Base-by-base conservation (phyloP, 2,329 filamentous ascomycete genomes). In the Tolypocladium sp. region DNA sequence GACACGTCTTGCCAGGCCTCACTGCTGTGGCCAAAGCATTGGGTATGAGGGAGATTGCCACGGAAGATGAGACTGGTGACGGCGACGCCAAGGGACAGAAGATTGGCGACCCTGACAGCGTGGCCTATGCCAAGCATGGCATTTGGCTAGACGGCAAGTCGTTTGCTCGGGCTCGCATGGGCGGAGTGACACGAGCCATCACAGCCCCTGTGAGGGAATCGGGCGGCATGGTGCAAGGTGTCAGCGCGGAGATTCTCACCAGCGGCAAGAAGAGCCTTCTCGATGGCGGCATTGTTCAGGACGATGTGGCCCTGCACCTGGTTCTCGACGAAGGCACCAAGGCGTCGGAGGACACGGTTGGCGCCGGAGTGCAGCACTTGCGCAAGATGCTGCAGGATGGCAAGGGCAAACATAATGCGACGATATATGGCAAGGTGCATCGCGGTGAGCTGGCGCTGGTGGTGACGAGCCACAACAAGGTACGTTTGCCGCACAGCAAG, bases 171-270 rank as follows among this genome's bases (percentile, higher is more conserved):
- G 77, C 77, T 13, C 70, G 73, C 33, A 66, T 78, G 22, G 77
- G 73, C 20, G 78, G 78, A 22, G 70, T 79, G 22, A 80, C 76
- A 4, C 69, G 70, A 55, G 74, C 75, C 1, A 67, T 80, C 12
- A 75, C 77, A 2, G 65, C 74, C 6, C 77, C 77, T 2, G 33
- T 69, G 6, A 56, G 62, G 30, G 60, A 63, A 33, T 66, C 60
- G 30, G 57, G 58, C 8, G 72, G 65, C 12, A 73, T 74, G 25
- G 63, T 74, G 6, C 66, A 66, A 7, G 78, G 77, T 20, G 73
- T 80, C n/a, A 35, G 49, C 30, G 30, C 3, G 17, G 49, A 52
- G 12, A 35, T 52, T 25, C 49, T 52, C 20, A 52, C 49, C 30
- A 35, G 49, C 20, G 49, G 30, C 17, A 52, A 35, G 49, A 52